Percentiles rank a stretch among this genome's conserved stretches.
Conservation (phyloP, 2,329 filamentous ascomycete genomes). For the Pseudodiploospora longispora region DNA sequence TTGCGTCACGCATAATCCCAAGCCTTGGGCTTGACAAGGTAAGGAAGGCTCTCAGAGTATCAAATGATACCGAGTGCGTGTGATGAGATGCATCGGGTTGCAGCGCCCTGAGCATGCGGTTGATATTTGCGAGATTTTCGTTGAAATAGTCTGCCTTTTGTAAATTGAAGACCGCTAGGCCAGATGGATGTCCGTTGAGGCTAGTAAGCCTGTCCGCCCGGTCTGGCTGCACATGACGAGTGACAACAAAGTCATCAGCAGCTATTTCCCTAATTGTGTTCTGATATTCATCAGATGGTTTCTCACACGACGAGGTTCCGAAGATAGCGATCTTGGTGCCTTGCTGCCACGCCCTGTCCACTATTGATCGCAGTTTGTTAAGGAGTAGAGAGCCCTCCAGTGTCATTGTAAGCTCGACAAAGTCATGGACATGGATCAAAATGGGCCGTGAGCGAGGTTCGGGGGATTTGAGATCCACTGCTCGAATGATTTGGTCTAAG, state of each 20-base stretch:
- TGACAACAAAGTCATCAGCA: slow-evolving; percentile 32
- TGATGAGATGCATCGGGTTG: slow-evolving; percentile 12
- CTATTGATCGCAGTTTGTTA: slow-evolving; percentile 57
- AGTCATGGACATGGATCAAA: slow-evolving; percentile 74
- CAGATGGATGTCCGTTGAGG: not conserved
- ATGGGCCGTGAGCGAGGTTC: slow-evolving; percentile 37
- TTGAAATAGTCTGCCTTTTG: slow-evolving; percentile 31
- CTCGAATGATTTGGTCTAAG: slow-evolving; percentile 47
- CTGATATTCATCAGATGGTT: slow-evolving; percentile 36
- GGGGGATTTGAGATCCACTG: slow-evolving; percentile 31
- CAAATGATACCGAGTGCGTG: slow-evolving; percentile 13
- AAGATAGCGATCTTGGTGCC: slow-evolving; percentile 69
- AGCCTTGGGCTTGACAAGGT: slow-evolving; percentile 17
- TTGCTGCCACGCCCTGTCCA: slow-evolving; percentile 62
- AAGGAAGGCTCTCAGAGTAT: slow-evolving; percentile 18
- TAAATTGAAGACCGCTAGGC: slow-evolving; percentile 11
- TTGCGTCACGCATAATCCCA: slow-evolving; percentile 24
- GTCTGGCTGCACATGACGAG: slow-evolving; percentile 26
- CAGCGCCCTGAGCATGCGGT: slow-evolving; percentile 36
- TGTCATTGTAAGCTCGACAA: slow-evolving; percentile 66
- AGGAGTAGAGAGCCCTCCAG: slow-evolving; percentile 63
- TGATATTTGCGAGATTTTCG: slow-evolving; percentile 40
- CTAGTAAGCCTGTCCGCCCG: slow-evolving; percentile 12
- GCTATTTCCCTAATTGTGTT: slow-evolving; percentile 31
- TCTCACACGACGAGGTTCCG: slow-evolving; percentile 61